These are phyloP conservation scores for Penicillium paradoxum DNA, from an alignment of 495 filamentous ascomycete species.

Conservation along the genomic window DNA sequence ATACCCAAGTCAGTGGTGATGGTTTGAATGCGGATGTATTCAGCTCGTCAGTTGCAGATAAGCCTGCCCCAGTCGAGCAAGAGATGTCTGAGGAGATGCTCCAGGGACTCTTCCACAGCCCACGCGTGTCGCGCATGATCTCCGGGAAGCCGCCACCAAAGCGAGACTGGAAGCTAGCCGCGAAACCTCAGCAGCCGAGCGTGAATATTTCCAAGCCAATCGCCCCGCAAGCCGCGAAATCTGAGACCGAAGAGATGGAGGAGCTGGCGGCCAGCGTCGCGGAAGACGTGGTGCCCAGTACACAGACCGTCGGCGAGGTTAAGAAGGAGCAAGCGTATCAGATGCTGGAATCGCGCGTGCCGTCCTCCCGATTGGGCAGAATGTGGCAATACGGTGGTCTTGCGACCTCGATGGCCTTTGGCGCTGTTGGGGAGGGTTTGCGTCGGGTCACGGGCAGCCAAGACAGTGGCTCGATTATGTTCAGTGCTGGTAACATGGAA, in stretches of 20 bases:
- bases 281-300: slow-evolving; percentile 19
- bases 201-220: neutral
- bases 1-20: slow-evolving; percentile 36
- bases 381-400: slow-evolving; percentile 94
- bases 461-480: slow-evolving; percentile 70
- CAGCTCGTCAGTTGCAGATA: slow-evolving; percentile 33
- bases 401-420: slow-evolving; percentile 91
- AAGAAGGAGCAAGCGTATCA: slow-evolving; percentile 47
- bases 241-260: slow-evolving; percentile 18
- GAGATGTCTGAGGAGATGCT: slow-evolving; percentile 53
- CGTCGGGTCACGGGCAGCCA: slow-evolving; percentile 61
- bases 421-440: slow-evolving; percentile 79
- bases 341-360: slow-evolving; percentile 85
- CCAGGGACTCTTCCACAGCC: slow-evolving; percentile 57
- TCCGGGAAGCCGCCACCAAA: slow-evolving; percentile 23
- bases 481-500: slow-evolving; percentile 86
- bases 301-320: slow-evolving; percentile 10
- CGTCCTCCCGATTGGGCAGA: slow-evolving; percentile 77
- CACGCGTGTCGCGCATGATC: slow-evolving; percentile 53
- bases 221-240: neutral
- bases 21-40: slow-evolving; percentile 56
- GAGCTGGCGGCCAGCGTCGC: slow-evolving; percentile 18
- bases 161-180: slow-evolving; percentile 14
- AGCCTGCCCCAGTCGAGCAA: slow-evolving; percentile 26
- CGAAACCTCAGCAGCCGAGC: slow-evolving; percentile 1